A percentile compares a stretch with the other conserved stretches of the same genome.
These are phyloP conservation scores for Sclerotinia sclerotiorum DNA, from an alignment of 2,329 filamentous ascomycete genomes.

Conservation along the genomic window DNA sequence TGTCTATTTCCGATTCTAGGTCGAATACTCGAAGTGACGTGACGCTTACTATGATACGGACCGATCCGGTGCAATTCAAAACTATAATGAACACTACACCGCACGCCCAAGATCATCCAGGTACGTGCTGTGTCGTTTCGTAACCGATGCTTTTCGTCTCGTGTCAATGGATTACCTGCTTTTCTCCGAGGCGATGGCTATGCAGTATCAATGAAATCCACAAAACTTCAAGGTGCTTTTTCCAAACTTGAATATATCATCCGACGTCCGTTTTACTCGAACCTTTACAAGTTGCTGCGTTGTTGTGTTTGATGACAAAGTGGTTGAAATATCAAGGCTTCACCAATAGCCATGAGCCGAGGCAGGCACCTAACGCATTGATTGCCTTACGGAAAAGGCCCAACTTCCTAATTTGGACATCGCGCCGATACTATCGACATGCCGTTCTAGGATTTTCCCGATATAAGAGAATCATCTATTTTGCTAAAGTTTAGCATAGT, in stretches of 20 bases:
- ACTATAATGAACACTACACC: slow-evolving; percentile 3
- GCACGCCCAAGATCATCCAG: slow-evolving; percentile 2
- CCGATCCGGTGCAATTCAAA: slow-evolving; percentile 5
- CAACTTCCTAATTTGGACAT: slow-evolving; percentile 12
- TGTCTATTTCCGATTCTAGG: slow-evolving; percentile 8
- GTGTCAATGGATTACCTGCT: slow-evolving; percentile 2
- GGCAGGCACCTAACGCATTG: background rate
- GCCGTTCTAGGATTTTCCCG: slow-evolving; percentile 13
- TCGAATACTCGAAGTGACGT: background rate
- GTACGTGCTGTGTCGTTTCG: background rate
- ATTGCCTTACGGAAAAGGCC: slow-evolving; percentile 8
- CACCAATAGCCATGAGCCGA: slow-evolving; percentile 9
- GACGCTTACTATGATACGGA: slow-evolving; percentile 6
- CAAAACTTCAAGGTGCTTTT: slow-evolving; percentile 16
- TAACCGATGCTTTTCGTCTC: slow-evolving; percentile 1
- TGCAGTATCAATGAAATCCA: slow-evolving; percentile 17
- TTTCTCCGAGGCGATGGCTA: slow-evolving; percentile 8
- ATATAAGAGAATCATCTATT: background rate
- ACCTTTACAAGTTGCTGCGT: background rate
- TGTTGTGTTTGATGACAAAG: slow-evolving; percentile 5
- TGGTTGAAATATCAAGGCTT: background rate
- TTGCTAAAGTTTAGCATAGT: background rate
- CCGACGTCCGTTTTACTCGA: slow-evolving; percentile 12
- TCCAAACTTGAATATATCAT: slow-evolving; percentile 4
- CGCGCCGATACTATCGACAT: background rate